phyloP scores from a whole-genome alignment of 164 flowering plant species.

The Aristolochia fimbriata region DNA sequence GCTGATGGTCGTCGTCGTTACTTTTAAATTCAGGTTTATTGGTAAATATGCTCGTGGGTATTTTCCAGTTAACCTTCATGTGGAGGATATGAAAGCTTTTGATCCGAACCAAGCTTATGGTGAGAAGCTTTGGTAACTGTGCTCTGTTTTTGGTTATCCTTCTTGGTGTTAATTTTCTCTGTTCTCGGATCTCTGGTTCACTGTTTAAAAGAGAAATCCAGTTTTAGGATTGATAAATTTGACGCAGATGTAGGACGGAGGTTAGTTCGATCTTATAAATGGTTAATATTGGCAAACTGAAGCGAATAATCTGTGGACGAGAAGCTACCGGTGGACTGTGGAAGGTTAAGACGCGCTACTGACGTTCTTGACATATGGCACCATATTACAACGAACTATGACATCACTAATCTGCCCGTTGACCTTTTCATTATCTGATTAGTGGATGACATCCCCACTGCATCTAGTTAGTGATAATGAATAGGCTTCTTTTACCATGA shows the following conservation, averaged over 20 bases:
- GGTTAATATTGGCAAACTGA: no score
- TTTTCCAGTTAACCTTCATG: constrained; percentile 63
- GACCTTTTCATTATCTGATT: no score
- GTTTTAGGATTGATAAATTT: neutral
- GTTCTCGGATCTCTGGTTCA: neutral
- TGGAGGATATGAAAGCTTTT: constrained; percentile 65
- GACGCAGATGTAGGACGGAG: neutral
- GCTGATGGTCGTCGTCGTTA: neutral
- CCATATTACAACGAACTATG: no score
- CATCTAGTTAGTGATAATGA: no score
- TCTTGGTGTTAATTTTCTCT: neutral
- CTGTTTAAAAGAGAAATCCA: neutral
- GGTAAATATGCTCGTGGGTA: constrained; percentile 70
- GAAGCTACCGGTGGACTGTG: no score
- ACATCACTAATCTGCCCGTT: no score
- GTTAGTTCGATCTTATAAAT: neutral
- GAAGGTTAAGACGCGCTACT: no score
- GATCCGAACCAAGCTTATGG: constrained; percentile 71
- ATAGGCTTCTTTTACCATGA: no score
- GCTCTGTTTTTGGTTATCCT: neutral
- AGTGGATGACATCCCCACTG: no score
- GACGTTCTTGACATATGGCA: no score
- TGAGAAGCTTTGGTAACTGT: constrained; percentile 10
- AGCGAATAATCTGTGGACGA: no score
- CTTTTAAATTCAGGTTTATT: constrained; percentile 41